phyloP scores from a whole-genome alignment of 1,284 basidiomycete genomes.

The Ganoderma sp. region DNA sequence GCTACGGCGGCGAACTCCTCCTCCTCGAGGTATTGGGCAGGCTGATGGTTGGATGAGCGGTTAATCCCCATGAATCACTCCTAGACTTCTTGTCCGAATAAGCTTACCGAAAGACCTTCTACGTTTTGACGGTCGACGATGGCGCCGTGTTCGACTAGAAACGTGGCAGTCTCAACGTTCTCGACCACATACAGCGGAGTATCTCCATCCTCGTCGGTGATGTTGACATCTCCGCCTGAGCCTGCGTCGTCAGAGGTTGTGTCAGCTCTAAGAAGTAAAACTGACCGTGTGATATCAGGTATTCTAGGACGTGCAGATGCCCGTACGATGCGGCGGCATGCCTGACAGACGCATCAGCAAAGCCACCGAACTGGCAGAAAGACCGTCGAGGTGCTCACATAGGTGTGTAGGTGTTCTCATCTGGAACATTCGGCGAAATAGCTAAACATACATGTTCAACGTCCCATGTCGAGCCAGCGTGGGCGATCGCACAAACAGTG shows the following conservation, averaged over 20 bases:
- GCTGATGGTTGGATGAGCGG: conserved; percentile 48
- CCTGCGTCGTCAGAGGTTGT: conserved; percentile 15
- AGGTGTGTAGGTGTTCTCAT: conserved; percentile 85
- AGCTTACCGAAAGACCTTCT: conserved; percentile 78
- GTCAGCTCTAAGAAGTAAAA: conserved; percentile 14
- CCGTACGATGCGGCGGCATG: conserved; percentile 96
- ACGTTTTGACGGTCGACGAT: conserved; percentile 64
- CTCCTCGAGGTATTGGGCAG: conserved; percentile 75
- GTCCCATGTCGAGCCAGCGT: conserved; percentile 8
- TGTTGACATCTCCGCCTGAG: conserved; percentile 84
- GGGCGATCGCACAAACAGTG: conserved; percentile 34
- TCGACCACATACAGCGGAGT: conserved; percentile 94
- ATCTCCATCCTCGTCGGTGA: conserved; percentile 87
- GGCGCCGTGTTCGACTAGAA: conserved; percentile 85
- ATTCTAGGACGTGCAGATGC: conserved; percentile 77
- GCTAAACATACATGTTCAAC: conserved; percentile 48
- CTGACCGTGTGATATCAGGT: conserved; percentile 75
- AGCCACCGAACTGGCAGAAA: background rate
- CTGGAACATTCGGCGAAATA: conserved; percentile 76
- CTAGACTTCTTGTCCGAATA: background rate
- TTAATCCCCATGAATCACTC: background rate
- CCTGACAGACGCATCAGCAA: conserved; percentile 46
- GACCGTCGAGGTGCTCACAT: conserved; percentile 56
- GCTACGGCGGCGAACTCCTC: conserved; percentile 87
- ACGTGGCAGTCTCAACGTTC: conserved; percentile 76